Percentiles rank a stretch among this genome's conserved stretches.
phyloP scores from a whole-genome alignment of 148 eudicot species.

The Simmondsia chinensis region DNA sequence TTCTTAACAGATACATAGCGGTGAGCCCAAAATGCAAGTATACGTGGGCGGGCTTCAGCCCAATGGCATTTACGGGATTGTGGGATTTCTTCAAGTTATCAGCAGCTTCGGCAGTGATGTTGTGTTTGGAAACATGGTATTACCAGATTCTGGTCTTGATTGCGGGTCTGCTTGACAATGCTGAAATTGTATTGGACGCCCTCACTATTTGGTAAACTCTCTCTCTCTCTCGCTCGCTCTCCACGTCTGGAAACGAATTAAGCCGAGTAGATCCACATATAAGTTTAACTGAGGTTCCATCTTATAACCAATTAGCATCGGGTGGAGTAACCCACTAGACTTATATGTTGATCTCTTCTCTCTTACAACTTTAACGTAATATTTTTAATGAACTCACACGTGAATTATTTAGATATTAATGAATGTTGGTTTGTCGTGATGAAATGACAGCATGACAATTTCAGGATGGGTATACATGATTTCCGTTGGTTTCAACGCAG shows the following conservation, averaged over 20 bases:
- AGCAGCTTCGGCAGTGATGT: constrained; percentile 44
- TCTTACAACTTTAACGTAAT: too few species aligned
- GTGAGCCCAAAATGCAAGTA: constrained; percentile 18
- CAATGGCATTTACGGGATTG: constrained; percentile 34
- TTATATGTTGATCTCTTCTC: too few species aligned
- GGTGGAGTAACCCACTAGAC: too few species aligned
- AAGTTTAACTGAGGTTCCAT: too few species aligned
- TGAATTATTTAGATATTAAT: too few species aligned
- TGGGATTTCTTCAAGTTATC: constrained; percentile 34
- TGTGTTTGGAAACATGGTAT: constrained; percentile 53
- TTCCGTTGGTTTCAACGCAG: constrained; percentile 49
- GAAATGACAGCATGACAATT: constrained; percentile 36
- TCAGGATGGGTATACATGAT: constrained; percentile 51
- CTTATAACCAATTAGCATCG: too few species aligned
- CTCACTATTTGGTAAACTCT: constrained; percentile 39
- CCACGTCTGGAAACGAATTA: too few species aligned
- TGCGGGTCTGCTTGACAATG: constrained; percentile 35
- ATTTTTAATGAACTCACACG: too few species aligned
- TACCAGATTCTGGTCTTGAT: constrained; percentile 33
- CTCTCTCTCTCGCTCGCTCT: too few species aligned
- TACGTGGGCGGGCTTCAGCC: constrained; percentile 42
- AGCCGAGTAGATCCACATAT: too few species aligned
- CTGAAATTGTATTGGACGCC: constrained; percentile 43
- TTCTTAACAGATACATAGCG: constrained; percentile 32
- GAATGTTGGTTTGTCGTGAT: too few species aligned